Conservation (phyloP, 1,284 basidiomycete species). For the Boletus subluridellus region DNA sequence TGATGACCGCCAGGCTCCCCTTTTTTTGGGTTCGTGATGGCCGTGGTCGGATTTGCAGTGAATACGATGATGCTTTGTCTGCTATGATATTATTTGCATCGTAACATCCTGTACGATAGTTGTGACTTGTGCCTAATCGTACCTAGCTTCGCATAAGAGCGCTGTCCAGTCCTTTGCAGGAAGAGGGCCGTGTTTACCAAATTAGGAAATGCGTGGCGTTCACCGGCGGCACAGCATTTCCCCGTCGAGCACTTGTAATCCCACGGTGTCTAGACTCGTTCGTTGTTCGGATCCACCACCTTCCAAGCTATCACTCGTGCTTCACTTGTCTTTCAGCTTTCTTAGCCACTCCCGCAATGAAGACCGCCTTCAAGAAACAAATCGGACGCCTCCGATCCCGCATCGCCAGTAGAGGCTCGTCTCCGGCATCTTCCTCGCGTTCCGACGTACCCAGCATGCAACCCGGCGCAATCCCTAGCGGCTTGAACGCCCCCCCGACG, state of each 20-base stretch:
- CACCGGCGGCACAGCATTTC: no score
- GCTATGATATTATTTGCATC: neutral
- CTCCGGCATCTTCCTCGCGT: no score
- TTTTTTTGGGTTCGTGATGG: conserved; percentile 1
- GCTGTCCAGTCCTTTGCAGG: no score
- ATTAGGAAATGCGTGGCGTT: no score
- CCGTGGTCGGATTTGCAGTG: neutral
- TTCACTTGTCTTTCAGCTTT: neutral
- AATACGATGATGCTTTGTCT: neutral
- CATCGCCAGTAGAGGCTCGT: no score
- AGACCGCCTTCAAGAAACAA: neutral
- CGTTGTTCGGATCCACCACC: neutral
- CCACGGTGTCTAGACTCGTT: no score
- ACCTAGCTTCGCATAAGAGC: no score
- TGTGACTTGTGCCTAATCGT: neutral
- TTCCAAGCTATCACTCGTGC: neutral
- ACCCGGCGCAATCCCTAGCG: neutral
- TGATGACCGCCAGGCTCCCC: no score
- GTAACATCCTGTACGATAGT: neutral
- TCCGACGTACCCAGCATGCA: neutral
- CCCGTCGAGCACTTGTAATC: no score
- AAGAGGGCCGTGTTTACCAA: no score
- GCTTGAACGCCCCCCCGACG: neutral
- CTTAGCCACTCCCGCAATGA: neutral
- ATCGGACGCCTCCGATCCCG: neutral